A percentile compares a stretch with the other conserved stretches of the same genome.
phyloP scores from a whole-genome alignment of 345 rosid species.

The Xanthoceras sorbifolium region DNA sequence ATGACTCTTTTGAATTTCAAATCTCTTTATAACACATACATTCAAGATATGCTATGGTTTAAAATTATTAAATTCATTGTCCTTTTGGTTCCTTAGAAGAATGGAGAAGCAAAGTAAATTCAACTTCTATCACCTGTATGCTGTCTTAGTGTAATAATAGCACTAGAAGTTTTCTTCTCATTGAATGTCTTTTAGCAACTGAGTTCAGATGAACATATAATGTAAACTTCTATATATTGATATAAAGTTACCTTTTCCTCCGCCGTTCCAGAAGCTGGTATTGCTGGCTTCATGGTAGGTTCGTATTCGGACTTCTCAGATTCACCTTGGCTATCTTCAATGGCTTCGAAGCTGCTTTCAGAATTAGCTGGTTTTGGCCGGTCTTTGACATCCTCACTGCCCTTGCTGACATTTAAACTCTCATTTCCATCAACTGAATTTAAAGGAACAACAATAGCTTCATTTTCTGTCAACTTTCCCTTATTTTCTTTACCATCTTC shows the following conservation, averaged over 20 bases:
- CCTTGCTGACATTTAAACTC: not conserved
- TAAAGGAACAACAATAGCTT: constrained; percentile 4
- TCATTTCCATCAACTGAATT: not conserved
- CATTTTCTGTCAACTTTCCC: constrained; percentile 4
- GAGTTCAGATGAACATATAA: not conserved
- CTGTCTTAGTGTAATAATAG: too few species aligned
- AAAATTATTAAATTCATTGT: too few species aligned
- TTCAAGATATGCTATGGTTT: too few species aligned
- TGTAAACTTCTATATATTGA: not conserved
- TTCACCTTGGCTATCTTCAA: not conserved
- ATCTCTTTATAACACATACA: too few species aligned
- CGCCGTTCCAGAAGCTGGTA: constrained; percentile 4
- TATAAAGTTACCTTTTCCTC: constrained; percentile 33
- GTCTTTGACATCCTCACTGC: not conserved
- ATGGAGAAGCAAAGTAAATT: too few species aligned
- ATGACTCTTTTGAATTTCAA: not conserved
- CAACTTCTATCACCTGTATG: too few species aligned
- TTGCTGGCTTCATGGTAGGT: not conserved
- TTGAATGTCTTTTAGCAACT: not conserved
- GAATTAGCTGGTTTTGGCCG: not conserved
- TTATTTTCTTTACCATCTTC: not conserved
- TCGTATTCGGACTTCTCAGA: not conserved
- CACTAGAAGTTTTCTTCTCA: not conserved
- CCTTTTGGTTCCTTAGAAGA: too few species aligned
- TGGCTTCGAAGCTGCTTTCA: not conserved